A percentile compares a stretch with the other conserved stretches of the same genome.
These are phyloP conservation scores for Kwoniella shandongensis DNA, from an alignment of 768 basidiomycete genomes.

Conservation along the genomic window DNA sequence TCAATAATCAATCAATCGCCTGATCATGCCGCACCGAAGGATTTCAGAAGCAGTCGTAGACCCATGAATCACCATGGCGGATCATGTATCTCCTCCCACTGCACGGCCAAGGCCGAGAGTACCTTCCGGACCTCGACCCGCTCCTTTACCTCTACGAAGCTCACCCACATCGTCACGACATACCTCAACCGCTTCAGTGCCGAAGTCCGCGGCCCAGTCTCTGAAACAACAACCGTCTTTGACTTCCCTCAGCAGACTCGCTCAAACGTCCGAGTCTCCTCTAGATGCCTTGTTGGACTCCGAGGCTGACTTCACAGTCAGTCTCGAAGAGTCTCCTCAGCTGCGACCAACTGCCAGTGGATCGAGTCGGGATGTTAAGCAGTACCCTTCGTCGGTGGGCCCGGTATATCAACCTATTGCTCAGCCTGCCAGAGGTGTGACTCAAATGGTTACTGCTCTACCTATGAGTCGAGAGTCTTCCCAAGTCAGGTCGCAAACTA, in stretches of 20 bases:
- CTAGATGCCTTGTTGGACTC: slow-evolving; percentile 23
- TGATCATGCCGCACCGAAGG: too few relatives aligned
- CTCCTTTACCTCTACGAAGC: slow-evolving; percentile 14
- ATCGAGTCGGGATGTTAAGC: slow-evolving; percentile 5
- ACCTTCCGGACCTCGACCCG: slow-evolving; percentile 18
- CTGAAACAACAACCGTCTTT: slow-evolving; percentile 6
- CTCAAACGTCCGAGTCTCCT: slow-evolving; percentile 4
- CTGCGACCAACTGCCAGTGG: slow-evolving; percentile 2
- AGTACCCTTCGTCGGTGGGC: neutral
- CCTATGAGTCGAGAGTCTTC: slow-evolving; percentile 16
- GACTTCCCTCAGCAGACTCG: slow-evolving; percentile 3
- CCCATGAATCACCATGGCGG: slow-evolving; percentile 4
- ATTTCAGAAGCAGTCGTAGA: neutral
- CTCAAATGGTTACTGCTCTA: slow-evolving; percentile 6
- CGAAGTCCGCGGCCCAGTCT: neutral
- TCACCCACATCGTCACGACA: slow-evolving; percentile 12
- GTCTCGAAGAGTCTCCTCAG: slow-evolving; percentile 25
- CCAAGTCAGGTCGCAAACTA: slow-evolving; percentile 9
- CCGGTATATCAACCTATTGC: neutral
- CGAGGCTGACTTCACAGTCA: slow-evolving; percentile 27
- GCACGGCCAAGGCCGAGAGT: slow-evolving; percentile 7
- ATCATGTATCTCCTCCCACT: slow-evolving; percentile 2
- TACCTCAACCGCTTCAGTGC: neutral
- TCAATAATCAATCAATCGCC: too few relatives aligned
- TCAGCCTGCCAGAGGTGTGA: neutral